Percentiles rank a stretch among this genome's conserved stretches.
phyloP scores from a whole-genome alignment of 345 rosid genomes.

The Eucalyptus virginea region DNA sequence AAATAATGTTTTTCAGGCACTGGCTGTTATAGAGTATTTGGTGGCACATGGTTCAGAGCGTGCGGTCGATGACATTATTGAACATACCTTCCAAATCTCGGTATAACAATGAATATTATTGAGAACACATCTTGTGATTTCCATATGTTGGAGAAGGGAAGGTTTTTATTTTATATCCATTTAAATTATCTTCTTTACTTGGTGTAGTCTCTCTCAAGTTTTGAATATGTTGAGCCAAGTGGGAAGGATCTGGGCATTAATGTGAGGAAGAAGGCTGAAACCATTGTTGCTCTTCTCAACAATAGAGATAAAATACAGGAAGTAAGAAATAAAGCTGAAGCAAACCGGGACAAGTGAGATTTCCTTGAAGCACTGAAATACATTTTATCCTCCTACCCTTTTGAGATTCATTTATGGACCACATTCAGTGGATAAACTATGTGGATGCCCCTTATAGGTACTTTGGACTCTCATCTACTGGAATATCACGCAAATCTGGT shows the following conservation, averaged over 20 bases:
- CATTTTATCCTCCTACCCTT: not conserved
- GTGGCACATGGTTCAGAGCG: conserved; percentile 96
- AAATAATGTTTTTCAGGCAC: conserved; percentile 38
- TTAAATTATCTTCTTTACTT: conserved; percentile 8
- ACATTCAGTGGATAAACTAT: not conserved
- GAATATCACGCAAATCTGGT: conserved; percentile 62
- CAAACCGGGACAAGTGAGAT: conserved; percentile 88
- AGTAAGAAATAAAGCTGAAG: conserved; percentile 78
- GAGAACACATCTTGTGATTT: not conserved
- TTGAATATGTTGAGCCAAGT: conserved; percentile 89
- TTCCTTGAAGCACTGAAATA: not conserved
- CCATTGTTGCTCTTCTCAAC: conserved; percentile 58
- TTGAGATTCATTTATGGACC: not conserved
- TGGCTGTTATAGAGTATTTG: conserved; percentile 89
- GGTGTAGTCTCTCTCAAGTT: conserved; percentile 77
- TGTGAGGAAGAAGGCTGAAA: conserved; percentile 95
- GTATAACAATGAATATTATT: conserved; percentile 31
- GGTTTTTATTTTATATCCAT: conserved; percentile 1
- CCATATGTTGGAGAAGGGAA: not conserved
- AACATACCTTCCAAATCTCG: conserved; percentile 92
- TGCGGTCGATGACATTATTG: conserved; percentile 94
- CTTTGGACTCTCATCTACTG: conserved; percentile 84
- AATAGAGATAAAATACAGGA: conserved; percentile 82
- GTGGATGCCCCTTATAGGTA: conserved; percentile 38
- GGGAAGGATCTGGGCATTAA: conserved; percentile 93